Conservation (phyloP, 495 filamentous ascomycete species). For the Neurospora sp. region DNA sequence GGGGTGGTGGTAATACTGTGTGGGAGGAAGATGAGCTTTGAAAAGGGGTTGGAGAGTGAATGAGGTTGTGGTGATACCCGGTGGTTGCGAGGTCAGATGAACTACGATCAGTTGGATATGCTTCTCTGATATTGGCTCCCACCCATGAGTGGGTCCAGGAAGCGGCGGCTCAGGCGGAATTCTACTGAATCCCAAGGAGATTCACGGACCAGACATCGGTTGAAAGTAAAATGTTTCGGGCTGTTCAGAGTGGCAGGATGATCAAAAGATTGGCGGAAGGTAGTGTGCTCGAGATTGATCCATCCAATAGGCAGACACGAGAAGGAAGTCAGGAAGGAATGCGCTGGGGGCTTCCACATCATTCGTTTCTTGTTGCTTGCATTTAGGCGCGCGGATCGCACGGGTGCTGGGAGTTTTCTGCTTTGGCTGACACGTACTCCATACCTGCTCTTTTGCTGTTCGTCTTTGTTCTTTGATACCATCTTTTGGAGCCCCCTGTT, state of each 20-base stretch:
- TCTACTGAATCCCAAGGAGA: background rate
- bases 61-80: background rate
- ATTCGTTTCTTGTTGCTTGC: background rate
- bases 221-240: background rate
- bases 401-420: background rate
- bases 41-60: background rate
- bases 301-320: background rate
- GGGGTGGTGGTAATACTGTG: constrained; percentile 33
- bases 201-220: background rate
- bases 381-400: background rate
- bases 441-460: background rate
- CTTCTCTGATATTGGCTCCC: background rate
- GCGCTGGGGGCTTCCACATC: background rate
- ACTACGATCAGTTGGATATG: background rate
- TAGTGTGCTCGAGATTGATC: background rate
- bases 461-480: background rate
- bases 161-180: background rate
- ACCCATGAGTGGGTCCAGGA: background rate
- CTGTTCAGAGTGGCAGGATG: background rate
- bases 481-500: background rate
- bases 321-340: background rate
- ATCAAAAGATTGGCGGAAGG: background rate
- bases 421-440: background rate
- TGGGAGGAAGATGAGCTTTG: constrained; percentile 32
- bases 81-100: background rate